A percentile compares a stretch with the other conserved stretches of the same genome.
Conservation (phyloP, 164 flowering plant species). For the Amborella trichopoda region DNA sequence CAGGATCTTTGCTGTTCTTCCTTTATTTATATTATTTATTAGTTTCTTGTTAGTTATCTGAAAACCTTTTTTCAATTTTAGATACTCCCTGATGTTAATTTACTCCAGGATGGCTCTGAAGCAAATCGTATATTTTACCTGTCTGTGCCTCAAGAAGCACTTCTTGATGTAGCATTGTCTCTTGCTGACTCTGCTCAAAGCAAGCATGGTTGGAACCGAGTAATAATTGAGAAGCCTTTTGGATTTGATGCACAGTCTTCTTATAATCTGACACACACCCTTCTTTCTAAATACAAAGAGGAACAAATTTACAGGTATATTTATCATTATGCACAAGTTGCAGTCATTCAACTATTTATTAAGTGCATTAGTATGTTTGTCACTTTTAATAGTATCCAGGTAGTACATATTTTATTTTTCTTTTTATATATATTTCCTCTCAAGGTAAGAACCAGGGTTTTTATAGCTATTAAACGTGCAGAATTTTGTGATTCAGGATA, state of each 20-base stretch:
- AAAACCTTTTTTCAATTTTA: not conserved
- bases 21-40: not conserved
- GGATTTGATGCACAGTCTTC: slow-evolving; percentile 39
- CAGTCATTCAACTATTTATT: no score
- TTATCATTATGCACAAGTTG: no score
- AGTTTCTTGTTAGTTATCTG: slow-evolving; percentile 1
- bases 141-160: slow-evolving; percentile 58
- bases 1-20: no score
- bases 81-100: not conserved
- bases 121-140: slow-evolving; percentile 59
- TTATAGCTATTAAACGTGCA: no score
- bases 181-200: slow-evolving; percentile 37
- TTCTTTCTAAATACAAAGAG: slow-evolving; percentile 39
- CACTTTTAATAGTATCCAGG: no score
- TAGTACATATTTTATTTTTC: no score
- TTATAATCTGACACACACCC: slow-evolving; percentile 21
- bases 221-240: slow-evolving; percentile 57
- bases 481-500: slow-evolving; percentile 32
- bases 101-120: slow-evolving; percentile 29
- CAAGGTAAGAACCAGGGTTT: no score
- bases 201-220: slow-evolving; percentile 42
- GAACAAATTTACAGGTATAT: slow-evolving; percentile 47
- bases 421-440: no score
- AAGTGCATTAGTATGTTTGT: no score
- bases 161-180: slow-evolving; percentile 37